Evolutionary conservation across 163 green algal species (phyloP).

Genomic region (Volvox carteri): DNA sequence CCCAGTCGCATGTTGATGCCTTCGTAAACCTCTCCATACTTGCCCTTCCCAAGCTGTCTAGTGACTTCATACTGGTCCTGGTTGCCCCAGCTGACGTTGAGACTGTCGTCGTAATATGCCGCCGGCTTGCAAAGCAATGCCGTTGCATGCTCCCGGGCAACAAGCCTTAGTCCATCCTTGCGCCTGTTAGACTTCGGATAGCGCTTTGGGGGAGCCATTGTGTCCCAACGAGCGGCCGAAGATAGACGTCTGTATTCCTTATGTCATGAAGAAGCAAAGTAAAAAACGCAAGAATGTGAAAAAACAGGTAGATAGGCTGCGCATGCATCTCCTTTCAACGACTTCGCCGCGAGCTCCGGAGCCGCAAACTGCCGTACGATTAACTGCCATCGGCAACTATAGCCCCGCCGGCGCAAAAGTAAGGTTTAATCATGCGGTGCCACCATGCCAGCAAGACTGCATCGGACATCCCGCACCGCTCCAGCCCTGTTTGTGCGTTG

Average conservation of each 20-base stretch:
- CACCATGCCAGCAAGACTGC: no score
- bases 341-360: background rate
- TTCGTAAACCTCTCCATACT: conserved; percentile 81
- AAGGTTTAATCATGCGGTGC: no score
- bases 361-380: background rate
- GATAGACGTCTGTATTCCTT: background rate
- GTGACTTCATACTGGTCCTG: conserved; percentile 72
- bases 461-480: no score
- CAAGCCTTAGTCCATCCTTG: conserved; percentile 64
- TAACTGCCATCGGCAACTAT: no score
- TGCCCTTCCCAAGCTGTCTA: conserved; percentile 73
- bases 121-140: conserved; percentile 62
- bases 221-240: background rate
- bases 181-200: conserved; percentile 66
- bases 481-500: no score
- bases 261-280: background rate
- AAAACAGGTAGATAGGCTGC: no score
- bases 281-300: no score
- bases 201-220: conserved; percentile 62
- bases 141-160: conserved; percentile 64
- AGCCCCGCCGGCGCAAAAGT: background rate
- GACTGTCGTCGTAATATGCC: conserved; percentile 70
- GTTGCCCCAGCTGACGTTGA: conserved; percentile 64
- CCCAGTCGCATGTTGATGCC: conserved; percentile 59
- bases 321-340: background rate